phyloP scores from a whole-genome alignment of 352 stramenopile species.

The Globisporangium alternatum region DNA sequence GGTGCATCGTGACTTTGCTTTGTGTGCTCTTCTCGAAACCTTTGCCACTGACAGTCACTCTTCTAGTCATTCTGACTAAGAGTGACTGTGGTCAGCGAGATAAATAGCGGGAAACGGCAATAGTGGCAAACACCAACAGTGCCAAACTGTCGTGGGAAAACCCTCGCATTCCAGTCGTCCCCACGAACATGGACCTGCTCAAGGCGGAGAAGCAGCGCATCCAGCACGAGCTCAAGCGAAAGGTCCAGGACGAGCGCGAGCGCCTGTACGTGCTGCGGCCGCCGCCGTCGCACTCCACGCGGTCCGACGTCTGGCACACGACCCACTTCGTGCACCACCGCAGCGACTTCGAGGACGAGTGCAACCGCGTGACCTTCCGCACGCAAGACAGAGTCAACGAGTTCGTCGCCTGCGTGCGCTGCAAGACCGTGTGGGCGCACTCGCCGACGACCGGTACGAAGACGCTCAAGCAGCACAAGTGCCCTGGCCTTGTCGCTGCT shows the following conservation, averaged over 20 bases:
- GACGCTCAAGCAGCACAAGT: constrained; percentile 8
- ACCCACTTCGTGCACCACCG: constrained; percentile 4
- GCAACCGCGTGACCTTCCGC: not conserved
- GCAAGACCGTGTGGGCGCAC: not conserved
- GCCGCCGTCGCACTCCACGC: not conserved
- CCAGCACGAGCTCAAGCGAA: not conserved
- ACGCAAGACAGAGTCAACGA: not conserved
- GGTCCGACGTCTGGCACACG: not conserved
- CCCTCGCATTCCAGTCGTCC: not conserved
- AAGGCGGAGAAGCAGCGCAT: constrained; percentile 8
- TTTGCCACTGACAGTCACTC: no score
- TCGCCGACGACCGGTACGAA: not conserved
- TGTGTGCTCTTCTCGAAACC: no score
- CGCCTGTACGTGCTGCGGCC: constrained; percentile 3
- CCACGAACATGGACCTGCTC: not conserved
- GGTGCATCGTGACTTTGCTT: no score
- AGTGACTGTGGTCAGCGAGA: no score
- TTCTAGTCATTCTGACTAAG: no score
- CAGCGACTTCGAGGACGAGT: not conserved
- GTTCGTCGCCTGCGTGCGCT: constrained; percentile 7
- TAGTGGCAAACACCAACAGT: no score
- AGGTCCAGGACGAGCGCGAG: not conserved
- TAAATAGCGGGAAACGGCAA: no score
- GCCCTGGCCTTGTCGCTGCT: not conserved
- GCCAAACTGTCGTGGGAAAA: no score